phyloP scores from a whole-genome alignment of 2,329 filamentous ascomycete genomes.

The Zopfia rhizophila region DNA sequence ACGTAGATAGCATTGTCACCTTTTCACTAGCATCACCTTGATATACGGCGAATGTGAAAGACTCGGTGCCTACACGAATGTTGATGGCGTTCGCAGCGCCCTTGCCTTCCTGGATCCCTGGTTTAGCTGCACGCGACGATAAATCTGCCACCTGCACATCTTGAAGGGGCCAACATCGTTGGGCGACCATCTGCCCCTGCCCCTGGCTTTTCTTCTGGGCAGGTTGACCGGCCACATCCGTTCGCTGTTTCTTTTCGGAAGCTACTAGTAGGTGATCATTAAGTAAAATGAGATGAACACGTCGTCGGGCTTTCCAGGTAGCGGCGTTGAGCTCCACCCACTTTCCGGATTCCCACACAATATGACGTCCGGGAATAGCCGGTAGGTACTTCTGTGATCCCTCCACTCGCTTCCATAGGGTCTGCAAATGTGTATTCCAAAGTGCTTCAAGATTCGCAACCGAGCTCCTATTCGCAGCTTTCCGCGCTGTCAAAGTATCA shows the following conservation, averaged over 20 bases:
- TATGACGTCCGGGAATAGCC: conserved; percentile 88
- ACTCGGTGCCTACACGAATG: conserved; percentile 87
- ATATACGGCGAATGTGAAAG: conserved; percentile 93
- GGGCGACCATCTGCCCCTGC: conserved; percentile 80
- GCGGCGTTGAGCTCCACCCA: conserved; percentile 98
- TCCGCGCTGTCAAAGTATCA: conserved; percentile 56
- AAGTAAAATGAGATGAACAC: conserved; percentile 90
- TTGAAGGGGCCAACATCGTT: conserved; percentile 91
- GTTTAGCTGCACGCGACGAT: conserved; percentile 57
- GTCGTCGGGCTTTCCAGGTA: conserved; percentile 90
- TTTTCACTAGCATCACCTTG: conserved; percentile 84
- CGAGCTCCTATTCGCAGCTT: conserved; percentile 84
- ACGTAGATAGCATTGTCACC: conserved; percentile 81
- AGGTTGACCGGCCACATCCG: conserved; percentile 68
- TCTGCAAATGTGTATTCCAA: conserved; percentile 75
- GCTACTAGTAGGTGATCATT: conserved; percentile 96
- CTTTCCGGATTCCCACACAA: conserved; percentile 88
- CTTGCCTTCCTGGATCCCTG: conserved; percentile 59
- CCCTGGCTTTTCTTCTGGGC: conserved; percentile 52
- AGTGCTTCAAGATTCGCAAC: conserved; percentile 78
- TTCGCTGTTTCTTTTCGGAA: conserved; percentile 90
- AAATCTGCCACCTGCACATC: conserved; percentile 95
- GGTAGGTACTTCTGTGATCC: conserved; percentile 97
- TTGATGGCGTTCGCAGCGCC: conserved; percentile 88
- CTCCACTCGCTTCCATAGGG: conserved; percentile 96